A percentile compares a stretch with the other conserved stretches of the same genome.
Evolutionary conservation across 768 basidiomycete genomes (phyloP).

Genomic region (Paxillus rubicundulus): DNA sequence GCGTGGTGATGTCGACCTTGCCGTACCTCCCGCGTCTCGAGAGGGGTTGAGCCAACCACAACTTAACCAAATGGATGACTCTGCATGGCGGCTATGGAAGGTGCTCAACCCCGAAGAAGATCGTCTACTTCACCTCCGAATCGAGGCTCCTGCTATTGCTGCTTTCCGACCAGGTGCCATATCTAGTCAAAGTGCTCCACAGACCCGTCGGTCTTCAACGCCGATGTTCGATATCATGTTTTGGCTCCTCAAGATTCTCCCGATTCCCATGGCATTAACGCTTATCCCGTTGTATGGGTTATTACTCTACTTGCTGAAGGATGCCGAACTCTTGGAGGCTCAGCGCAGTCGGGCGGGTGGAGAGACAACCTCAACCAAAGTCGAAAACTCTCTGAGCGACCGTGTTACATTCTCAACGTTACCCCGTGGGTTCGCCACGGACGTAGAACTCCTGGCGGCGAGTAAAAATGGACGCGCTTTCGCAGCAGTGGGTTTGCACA

Average conservation of each 20-base stretch:
- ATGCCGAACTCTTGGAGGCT: conserved; percentile 86
- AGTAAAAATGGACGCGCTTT: conserved; percentile 66
- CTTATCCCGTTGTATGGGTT: conserved; percentile 71
- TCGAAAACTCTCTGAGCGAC: conserved; percentile 35
- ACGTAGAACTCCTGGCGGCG: conserved; percentile 76
- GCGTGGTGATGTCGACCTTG: conserved; percentile 26
- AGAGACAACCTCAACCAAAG: conserved; percentile 32
- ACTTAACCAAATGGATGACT: conserved; percentile 37
- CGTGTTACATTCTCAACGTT: conserved; percentile 63
- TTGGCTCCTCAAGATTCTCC: conserved; percentile 82
- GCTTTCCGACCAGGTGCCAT: conserved; percentile 52
- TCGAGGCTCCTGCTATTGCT: conserved; percentile 78
- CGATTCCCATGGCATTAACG: conserved; percentile 80
- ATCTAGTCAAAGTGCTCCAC: conserved; percentile 20
- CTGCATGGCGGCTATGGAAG: conserved; percentile 74
- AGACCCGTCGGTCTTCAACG: conserved; percentile 44
- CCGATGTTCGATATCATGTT: conserved; percentile 54
- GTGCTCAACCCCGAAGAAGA: conserved; percentile 68
- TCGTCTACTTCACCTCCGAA: conserved; percentile 67
- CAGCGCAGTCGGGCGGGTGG: conserved; percentile 63
- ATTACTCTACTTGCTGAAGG: conserved; percentile 83
- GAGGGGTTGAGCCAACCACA: conserved; percentile 35
- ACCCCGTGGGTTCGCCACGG: conserved; percentile 77
- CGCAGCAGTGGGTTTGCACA: conserved; percentile 73
- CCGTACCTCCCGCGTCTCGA: conserved; percentile 23